phyloP scores from a whole-genome alignment of 352 stramenopile genomes.

The Pythium scleroteichum region DNA sequence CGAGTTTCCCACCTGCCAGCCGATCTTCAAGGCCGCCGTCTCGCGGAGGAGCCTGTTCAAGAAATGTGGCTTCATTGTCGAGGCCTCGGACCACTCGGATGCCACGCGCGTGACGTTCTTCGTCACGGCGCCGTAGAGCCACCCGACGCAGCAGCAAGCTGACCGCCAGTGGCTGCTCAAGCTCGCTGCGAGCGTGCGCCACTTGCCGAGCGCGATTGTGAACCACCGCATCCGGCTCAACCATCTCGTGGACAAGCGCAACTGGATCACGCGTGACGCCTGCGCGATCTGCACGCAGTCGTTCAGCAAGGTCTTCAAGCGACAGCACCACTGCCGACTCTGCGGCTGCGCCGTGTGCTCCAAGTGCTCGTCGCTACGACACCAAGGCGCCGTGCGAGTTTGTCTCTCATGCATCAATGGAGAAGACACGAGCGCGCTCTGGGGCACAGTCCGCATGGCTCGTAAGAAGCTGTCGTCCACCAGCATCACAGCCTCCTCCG shows the following conservation, averaged over 20 bases:
- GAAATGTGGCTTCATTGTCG: conserved; percentile 78
- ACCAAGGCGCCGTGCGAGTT: conserved; percentile 48
- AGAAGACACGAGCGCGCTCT: conserved; percentile 44
- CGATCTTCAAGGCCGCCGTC: conserved; percentile 49
- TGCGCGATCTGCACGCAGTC: conserved; percentile 65
- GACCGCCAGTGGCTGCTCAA: conserved; percentile 55
- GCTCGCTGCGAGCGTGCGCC: conserved; percentile 49
- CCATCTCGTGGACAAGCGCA: conserved; percentile 55
- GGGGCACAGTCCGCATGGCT: conserved; percentile 38
- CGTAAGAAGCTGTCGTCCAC: conserved; percentile 38
- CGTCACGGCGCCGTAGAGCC: conserved; percentile 30
- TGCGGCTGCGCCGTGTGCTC: conserved; percentile 73
- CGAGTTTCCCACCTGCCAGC: conserved; percentile 51
- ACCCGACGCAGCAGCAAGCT: background rate
- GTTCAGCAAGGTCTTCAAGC: conserved; percentile 71
- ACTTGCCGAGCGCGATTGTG: conserved; percentile 68
- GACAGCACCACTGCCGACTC: conserved; percentile 77
- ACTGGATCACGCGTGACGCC: conserved; percentile 55
- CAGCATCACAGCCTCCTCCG: conserved; percentile 6
- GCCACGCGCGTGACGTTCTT: conserved; percentile 81
- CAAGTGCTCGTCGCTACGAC: conserved; percentile 70
- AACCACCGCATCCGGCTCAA: conserved; percentile 71
- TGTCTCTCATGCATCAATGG: conserved; percentile 74
- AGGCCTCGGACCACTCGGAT: conserved; percentile 61
- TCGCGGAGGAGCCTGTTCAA: conserved; percentile 47